Percentiles rank a stretch among this genome's conserved stretches.
Evolutionary conservation across 306 rosid species (phyloP).

Genomic region (Vigna hirtella): DNA sequence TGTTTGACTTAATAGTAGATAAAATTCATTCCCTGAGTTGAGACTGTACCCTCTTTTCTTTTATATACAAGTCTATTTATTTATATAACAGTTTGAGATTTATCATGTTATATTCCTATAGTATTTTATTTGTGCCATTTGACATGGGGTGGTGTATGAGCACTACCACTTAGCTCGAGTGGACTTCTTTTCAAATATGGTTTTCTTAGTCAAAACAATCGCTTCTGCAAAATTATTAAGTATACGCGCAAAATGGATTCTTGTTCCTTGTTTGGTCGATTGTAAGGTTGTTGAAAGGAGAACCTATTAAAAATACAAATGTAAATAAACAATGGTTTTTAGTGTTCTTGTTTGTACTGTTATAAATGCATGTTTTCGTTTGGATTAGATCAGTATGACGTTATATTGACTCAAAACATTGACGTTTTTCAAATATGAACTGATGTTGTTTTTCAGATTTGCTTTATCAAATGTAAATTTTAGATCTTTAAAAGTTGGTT

Average conservation of each 20-base stretch:
- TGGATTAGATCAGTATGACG: too few relatives aligned
- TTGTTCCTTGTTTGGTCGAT: not conserved
- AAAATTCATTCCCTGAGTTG: constrained; percentile 47
- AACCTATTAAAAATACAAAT: too few relatives aligned
- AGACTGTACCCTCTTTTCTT: constrained; percentile 38
- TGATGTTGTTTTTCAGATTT: too few relatives aligned
- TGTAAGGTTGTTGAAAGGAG: too few relatives aligned
- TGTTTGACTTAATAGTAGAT: constrained; percentile 49
- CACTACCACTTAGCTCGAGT: constrained; percentile 4
- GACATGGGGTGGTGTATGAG: constrained; percentile 7
- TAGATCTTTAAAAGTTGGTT: too few relatives aligned
- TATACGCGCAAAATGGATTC: not conserved
- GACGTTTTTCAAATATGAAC: too few relatives aligned
- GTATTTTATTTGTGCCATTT: not conserved
- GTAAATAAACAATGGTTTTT: not conserved
- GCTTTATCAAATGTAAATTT: too few relatives aligned
- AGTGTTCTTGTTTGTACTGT: not conserved
- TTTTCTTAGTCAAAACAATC: constrained; percentile 22
- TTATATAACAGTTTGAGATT: constrained; percentile 12
- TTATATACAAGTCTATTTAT: constrained; percentile 30
- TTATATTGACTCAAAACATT: too few relatives aligned
- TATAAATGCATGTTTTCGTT: too few relatives aligned
- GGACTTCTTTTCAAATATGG: not conserved
- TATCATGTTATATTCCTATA: not conserved
- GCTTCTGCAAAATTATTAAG: not conserved